Evolutionary conservation across 2,329 filamentous ascomycete genomes (phyloP).

Genomic region (Davidsoniella neocaledoniae): DNA sequence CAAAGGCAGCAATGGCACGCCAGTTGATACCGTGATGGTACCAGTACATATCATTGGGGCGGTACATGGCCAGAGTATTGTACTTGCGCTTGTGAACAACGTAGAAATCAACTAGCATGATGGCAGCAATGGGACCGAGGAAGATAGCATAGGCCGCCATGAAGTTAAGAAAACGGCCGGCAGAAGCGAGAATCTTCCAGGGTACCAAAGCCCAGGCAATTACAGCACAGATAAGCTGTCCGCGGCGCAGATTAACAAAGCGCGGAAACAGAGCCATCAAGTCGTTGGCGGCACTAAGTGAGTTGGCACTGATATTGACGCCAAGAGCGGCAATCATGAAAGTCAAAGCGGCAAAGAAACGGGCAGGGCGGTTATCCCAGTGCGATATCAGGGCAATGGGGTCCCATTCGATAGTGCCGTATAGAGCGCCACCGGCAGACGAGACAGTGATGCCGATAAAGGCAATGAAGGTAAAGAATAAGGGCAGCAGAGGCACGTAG

Average conservation of each 20-base stretch:
- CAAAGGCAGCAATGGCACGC: constrained; percentile 25
- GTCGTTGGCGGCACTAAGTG: constrained; percentile 12
- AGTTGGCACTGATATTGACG: constrained; percentile 13
- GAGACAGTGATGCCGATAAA: constrained; percentile 28
- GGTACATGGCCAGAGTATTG: constrained; percentile 22
- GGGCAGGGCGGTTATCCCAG: constrained; percentile 26
- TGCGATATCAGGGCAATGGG: constrained; percentile 26
- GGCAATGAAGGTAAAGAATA: constrained; percentile 26
- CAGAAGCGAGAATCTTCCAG: constrained; percentile 17
- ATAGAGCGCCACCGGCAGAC: constrained; percentile 23
- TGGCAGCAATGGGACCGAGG: constrained; percentile 17
- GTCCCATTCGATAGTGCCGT: constrained; percentile 27
- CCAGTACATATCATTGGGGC: constrained; percentile 26
- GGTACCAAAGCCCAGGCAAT: constrained; percentile 12
- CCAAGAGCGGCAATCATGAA: constrained; percentile 30
- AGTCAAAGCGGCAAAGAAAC: constrained; percentile 30
- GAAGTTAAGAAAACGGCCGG: constrained; percentile 16
- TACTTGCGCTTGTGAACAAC: constrained; percentile 19
- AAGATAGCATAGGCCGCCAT: constrained; percentile 18
- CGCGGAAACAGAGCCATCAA: constrained; percentile 11
- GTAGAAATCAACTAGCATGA: constrained; percentile 22
- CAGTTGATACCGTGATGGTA: constrained; percentile 24
- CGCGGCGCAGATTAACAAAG: constrained; percentile 12
- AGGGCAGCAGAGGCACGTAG: constrained; percentile 18
- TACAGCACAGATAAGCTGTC: constrained; percentile 10